Base-by-base conservation (phyloP, 2,329 filamentous ascomycete species). In the Arthroderma sp. region DNA sequence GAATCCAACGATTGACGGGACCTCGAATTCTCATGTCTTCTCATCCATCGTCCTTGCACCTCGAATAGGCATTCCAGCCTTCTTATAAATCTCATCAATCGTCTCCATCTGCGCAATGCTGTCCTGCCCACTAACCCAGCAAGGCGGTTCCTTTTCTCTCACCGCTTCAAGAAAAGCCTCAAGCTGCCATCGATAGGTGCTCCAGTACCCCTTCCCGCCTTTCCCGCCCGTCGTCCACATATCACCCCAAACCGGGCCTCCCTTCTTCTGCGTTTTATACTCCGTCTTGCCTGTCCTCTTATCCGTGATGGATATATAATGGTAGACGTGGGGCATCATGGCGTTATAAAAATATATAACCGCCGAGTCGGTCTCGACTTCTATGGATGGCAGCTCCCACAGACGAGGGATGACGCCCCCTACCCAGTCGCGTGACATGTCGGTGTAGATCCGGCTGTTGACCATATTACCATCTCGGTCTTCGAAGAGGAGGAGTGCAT, bases 321-420 rank as follows among this genome's bases (percentile, higher is more conserved):
- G 58, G 43, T 60, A 60, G 28, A 64, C 32, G 47, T 62, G 58
- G 38, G 59, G 58, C 56, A 60, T 60, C 53, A 60, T 56, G 6
- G 54, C 55, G 37, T 59, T 61, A 48, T 58, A 61, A 44, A 57
- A 62, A 45, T 51, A 55, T 29, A 60, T 52, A 10, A 56, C 53
- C 3, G 59, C 58, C 31, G 52, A 53, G 36, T 56, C 57, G 1
- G 55, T 56, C 43, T 61, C 58, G 30, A 62, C 53, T 48, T 60
- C 54, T 32, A 61, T 61, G 4, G 55, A 53, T 3, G 59, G 59
- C 3, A 58, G 40, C 42, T 62, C 59, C 58, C 58, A 61, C 32
- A 61, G 11, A 6, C 56, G 55, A 9, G 59, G 57, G 5, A 62
- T 40, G 5, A 57, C 15, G 4, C 52, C 51, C 10, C 46, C 50